phyloP scores from a whole-genome alignment of 2,329 filamentous ascomycete species.

The Venturia asperata region DNA sequence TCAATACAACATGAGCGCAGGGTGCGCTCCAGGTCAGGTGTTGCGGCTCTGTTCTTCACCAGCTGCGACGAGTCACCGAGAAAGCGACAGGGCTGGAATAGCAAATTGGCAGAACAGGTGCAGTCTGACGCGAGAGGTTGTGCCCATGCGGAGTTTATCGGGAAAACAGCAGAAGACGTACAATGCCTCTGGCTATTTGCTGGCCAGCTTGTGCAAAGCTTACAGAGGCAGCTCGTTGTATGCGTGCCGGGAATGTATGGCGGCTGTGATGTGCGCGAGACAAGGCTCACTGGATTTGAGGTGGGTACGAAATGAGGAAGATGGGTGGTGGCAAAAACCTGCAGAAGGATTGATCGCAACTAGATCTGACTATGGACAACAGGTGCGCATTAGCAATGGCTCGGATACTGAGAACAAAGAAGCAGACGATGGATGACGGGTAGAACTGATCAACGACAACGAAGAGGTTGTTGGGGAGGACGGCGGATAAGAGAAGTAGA shows the following conservation, averaged over 20 bases:
- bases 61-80: background rate
- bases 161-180: background rate
- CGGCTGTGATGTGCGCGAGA: background rate
- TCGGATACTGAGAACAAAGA: background rate
- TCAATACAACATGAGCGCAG: background rate
- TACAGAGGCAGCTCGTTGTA: background rate
- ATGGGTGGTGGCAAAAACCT: background rate
- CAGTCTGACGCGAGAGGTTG: background rate
- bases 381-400: conserved; percentile 4
- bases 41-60: background rate
- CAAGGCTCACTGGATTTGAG: background rate
- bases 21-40: background rate
- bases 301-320: background rate
- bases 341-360: background rate
- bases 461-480: background rate
- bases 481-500: conserved; percentile 8
- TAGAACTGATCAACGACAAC: background rate
- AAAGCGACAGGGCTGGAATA: background rate
- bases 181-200: background rate
- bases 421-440: background rate
- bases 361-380: background rate
- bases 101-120: background rate
- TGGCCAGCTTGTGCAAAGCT: background rate
- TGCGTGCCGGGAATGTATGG: background rate
- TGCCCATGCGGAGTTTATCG: background rate